Percentiles rank a stretch among this genome's conserved stretches.
These are phyloP conservation scores for Arctium minus DNA, from an alignment of 129 eudicot species.

Conservation along the genomic window DNA sequence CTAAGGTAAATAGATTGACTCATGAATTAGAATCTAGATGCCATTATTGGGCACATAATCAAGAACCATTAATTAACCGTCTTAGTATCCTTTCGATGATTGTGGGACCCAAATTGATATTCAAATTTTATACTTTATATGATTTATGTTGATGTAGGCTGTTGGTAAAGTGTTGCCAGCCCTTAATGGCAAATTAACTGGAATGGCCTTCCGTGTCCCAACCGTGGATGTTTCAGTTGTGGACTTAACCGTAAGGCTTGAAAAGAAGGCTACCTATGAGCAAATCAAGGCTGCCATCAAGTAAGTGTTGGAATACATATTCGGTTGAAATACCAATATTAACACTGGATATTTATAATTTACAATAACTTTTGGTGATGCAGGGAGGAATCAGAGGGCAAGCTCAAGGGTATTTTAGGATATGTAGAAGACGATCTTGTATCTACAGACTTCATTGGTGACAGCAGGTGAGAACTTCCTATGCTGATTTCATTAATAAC, in stretches of 20 bases:
- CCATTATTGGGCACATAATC: neutral
- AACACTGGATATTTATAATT: neutral
- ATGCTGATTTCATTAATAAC: neutral
- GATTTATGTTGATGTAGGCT: constrained; percentile 29
- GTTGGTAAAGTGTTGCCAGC: constrained; percentile 58
- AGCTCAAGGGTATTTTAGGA: constrained; percentile 65
- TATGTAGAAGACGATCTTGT: constrained; percentile 85
- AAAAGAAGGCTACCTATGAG: constrained; percentile 74
- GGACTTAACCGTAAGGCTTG: constrained; percentile 68
- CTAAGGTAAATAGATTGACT: constrained; percentile 44
- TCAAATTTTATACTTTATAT: neutral
- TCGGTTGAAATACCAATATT: neutral
- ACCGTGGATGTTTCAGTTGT: constrained; percentile 83
- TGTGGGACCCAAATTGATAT: neutral
- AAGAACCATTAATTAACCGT: neutral
- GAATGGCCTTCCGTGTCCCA: constrained; percentile 73
- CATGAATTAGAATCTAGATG: neutral
- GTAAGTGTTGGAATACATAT: constrained; percentile 29
- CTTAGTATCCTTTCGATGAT: neutral
- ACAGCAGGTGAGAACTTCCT: constrained; percentile 51
- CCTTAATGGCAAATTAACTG: constrained; percentile 55
- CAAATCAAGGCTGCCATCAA: constrained; percentile 83
- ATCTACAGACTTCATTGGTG: constrained; percentile 84
- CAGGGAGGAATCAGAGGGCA: constrained; percentile 77
- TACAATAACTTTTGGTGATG: neutral